Base-by-base conservation (phyloP, 2,329 filamentous ascomycete species). In the Fusarium poae region DNA sequence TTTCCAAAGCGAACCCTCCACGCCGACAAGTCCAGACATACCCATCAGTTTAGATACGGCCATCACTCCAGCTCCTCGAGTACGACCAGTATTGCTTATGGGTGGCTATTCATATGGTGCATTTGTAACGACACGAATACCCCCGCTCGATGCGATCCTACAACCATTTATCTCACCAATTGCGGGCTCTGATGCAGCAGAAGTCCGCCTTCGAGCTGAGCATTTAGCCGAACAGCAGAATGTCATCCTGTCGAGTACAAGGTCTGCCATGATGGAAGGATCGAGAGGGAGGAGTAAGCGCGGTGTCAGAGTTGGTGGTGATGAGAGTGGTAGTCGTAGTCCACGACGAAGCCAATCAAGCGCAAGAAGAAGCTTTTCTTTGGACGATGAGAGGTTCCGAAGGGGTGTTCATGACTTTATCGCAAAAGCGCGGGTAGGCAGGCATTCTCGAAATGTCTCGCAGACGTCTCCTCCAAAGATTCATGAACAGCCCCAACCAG, bases 101-200 rank as follows among this genome's bases (percentile, higher is more conserved):
- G 91, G 87, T 3, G 94, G 94, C 15, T 97, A 97, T 77, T 97
- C 94, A 0, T 97, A 97, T 77, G 96, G 96, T 43, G 92, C 93
- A 6, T 86, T 97, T 75, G 87, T 98, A 39, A 89, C 93, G 3
- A 89, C 87, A 1, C 88, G 91, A 59, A 84, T 97, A 0, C 92
- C 93, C 0, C 83, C 88, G 0, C 79, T 90, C 35, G 77, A 82
- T 13, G 78, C 83, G 0, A 87, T 97, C 29, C 79, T 93, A 25
- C 77, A 83, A 2, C 79, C 85, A 1, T 93, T 96, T 70, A 75
- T 80, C 10, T 77, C 80, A 0, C 85, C 88, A 0, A 68, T 79
- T 5, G 72, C 77, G n/a, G 88, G 84, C 39, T 89, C 89, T 1
- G 79, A 88, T 6, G 85, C 89, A 0, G 85, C 89, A 16, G 91